Evolutionary conservation across 2,329 filamentous ascomycete genomes (phyloP), one percentile per base, ranked within the genome.

Genomic region (Aspergillus sergii): DNA sequence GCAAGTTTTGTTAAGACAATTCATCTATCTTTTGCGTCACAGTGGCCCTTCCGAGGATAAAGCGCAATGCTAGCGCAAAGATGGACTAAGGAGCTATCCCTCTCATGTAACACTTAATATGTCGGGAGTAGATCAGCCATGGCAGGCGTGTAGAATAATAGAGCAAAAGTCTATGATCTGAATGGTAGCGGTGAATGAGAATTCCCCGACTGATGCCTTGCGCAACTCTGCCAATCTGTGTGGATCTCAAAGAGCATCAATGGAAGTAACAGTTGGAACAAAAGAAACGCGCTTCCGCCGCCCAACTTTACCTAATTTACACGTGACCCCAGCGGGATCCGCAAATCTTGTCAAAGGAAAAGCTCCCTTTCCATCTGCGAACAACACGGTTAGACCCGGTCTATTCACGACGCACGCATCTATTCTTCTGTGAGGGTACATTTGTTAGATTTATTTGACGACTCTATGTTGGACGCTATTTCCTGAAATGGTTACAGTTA

Each of bases 401-500:
- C 53, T 63, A 60, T 65, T 61, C 60, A 59, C 60, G 66, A 59
- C 69, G 57, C 64, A 63, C 62, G 61, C 63, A 45, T 53, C 53
- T 58, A 36, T 51, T 26, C 14, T 61, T 62, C 57, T 51, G 53
- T 41, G 46, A 43, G 54, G 36, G 50, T 59, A 50, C 50, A 36
- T 48, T 26, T 60, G 5, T 41, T 57, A 26, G 57, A 43, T 41
- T 46, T 36, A 34, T 26, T 48, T 57, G 14, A 41, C 58, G 55
- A 65, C 36, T 68, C 28, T 23, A 75, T 74, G 69, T 57, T 64
- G 56, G 46, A 56, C 54, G 55, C 54, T 64, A 62, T 62, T 50
- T 69, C 68, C 63, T 78, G 76, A 78, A 69, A 79, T 79, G 76
- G 69, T 79, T 71, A 75, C 69, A 72, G 64, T 65, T 73, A 71